Conservation (phyloP, 2,329 filamentous ascomycete species). For the Beauveria brongniartii region DNA sequence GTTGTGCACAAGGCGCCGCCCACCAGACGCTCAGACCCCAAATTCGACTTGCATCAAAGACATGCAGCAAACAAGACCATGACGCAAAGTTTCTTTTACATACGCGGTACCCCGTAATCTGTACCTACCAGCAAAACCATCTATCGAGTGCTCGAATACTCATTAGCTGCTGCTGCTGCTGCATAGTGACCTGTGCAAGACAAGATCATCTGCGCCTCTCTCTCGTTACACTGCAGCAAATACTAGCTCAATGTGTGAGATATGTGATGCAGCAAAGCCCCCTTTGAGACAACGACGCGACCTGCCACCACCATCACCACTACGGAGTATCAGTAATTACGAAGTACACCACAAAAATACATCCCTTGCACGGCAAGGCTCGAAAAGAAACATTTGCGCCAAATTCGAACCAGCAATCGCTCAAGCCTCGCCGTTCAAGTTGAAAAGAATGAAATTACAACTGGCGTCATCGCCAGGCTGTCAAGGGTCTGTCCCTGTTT, state of each 20-base stretch:
- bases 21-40: slow-evolving; percentile 1
- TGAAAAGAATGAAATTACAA: slow-evolving; percentile 6
- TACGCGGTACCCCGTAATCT: too few relatives aligned
- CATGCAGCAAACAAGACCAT: slow-evolving; percentile 4
- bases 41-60: background rate
- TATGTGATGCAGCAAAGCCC: background rate
- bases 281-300: background rate
- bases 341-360: background rate
- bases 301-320: background rate
- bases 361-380: background rate
- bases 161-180: background rate
- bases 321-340: background rate
- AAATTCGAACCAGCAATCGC: background rate
- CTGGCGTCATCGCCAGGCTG: slow-evolving; percentile 8
- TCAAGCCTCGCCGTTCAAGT: background rate
- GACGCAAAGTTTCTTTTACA: background rate
- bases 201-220: background rate
- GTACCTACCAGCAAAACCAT: too few relatives aligned
- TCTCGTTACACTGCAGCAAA: slow-evolving; percentile 2
- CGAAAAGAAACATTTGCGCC: background rate
- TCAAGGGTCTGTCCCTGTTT: background rate
- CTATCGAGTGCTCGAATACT: background rate
- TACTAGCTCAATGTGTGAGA: background rate
- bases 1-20: too few relatives aligned
- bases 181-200: background rate